Evolutionary conservation across 2,329 filamentous ascomycete species (phyloP), one percentile per base, ranked within the genome.

Genomic region (Aspergillus persii): DNA sequence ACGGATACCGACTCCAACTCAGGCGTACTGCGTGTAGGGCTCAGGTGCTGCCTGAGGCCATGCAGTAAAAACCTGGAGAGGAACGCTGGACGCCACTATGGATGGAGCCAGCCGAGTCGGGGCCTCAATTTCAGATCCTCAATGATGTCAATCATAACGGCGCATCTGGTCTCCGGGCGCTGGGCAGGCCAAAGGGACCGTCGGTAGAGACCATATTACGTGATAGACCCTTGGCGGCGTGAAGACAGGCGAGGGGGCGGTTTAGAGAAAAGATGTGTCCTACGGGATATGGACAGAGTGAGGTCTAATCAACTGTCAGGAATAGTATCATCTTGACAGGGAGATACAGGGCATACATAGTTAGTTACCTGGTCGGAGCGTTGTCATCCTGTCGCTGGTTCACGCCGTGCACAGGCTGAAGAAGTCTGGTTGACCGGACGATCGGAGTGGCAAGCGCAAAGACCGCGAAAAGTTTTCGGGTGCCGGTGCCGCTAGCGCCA

Each of bases 391-490:
- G 36, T 41, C 36, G 36, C 15, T 5, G n/a, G 15, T 41, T 41
- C 36, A 41, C 15, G 33, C 33, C 9, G 7, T 3, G 30, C 5
- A 11, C 9, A 12, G n/a, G 36, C 15, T 36, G 5, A 41, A 15
- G 33, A 36, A 36, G 9, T 9, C 8, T 30, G 36, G 58, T 62
- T 65, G 63, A 60, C 64, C 60, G 60, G 64, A 50, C 51, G 57
- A 66, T 64, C 64, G 64, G 64, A 62, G 54, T 65, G 60, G 60
- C 60, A 61, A 56, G 66, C 55, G 63, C 65, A 68, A 65, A 66
- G 68, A 64, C 65, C 50, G 68, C 69, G 69, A 71, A 72, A 71
- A 71, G 67, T 70, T 71, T 71, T 71, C 69, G 69, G 69, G 63
- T 23, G 61, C 63, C 54, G 63, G 62, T 57, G 61, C 62, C 63